These are phyloP conservation scores for Populus tremula DNA, from an alignment of 345 rosid genomes.

Conservation along the genomic window DNA sequence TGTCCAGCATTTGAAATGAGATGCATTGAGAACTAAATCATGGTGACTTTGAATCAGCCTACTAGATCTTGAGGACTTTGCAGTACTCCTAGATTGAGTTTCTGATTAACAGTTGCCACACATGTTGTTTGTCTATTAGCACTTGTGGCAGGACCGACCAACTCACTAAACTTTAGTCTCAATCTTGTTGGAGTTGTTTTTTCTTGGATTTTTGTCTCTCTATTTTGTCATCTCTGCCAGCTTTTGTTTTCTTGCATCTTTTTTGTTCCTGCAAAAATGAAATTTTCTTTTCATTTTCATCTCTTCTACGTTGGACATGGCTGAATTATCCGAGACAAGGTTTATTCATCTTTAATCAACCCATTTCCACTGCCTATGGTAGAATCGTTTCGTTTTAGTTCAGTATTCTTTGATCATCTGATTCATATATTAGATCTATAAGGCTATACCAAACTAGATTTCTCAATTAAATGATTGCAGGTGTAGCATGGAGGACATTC, in stretches of 20 bases:
- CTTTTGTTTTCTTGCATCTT: neutral
- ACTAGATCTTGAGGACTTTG: neutral
- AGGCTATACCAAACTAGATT: neutral
- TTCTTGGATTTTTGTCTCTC: neutral
- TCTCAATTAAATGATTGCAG: conserved; percentile 36
- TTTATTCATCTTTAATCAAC: neutral
- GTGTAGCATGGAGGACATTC: conserved; percentile 81
- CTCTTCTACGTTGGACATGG: neutral
- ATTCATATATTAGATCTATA: neutral
- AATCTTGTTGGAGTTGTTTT: neutral
- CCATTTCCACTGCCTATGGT: neutral
- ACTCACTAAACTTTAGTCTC: neutral
- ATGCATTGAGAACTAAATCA: neutral
- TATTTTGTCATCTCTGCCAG: neutral
- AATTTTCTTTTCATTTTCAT: neutral
- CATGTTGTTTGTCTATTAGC: neutral
- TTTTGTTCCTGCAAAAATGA: neutral
- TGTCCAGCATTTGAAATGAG: neutral
- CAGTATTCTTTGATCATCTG: neutral
- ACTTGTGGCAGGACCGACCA: neutral
- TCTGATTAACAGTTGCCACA: neutral
- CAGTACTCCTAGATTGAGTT: neutral
- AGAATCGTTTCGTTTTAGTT: neutral
- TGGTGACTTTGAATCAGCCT: neutral
- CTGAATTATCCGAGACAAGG: neutral